Conservation (phyloP, 768 basidiomycete genomes). For the Saitozyma sp. region DNA sequence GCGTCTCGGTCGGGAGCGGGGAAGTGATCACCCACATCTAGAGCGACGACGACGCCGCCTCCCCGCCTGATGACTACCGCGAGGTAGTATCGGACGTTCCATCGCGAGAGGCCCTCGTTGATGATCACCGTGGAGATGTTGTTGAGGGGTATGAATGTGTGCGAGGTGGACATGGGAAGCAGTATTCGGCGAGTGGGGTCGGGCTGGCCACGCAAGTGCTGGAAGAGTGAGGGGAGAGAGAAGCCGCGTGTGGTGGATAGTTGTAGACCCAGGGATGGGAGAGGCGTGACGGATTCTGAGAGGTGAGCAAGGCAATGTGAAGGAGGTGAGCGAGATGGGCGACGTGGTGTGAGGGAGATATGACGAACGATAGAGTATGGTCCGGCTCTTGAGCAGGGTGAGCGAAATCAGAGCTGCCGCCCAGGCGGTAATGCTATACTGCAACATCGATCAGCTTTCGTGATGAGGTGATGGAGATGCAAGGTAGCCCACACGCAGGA, state of each 20-base stretch:
- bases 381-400: too few species aligned
- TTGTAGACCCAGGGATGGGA: conserved; percentile 38
- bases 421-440: too few species aligned
- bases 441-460: too few species aligned
- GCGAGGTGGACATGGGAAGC: conserved; percentile 18
- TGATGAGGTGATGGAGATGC: too few species aligned
- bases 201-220: not conserved
- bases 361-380: too few species aligned
- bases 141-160: conserved; percentile 36
- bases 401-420: too few species aligned
- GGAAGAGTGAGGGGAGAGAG: conserved; percentile 17
- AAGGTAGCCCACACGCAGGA: too few species aligned
- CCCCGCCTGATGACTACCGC: conserved; percentile 28
- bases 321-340: too few species aligned
- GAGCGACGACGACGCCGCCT: conserved; percentile 24
- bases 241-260: conserved; percentile 35
- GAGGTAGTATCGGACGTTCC: conserved; percentile 37
- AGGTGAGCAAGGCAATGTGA: conserved; percentile 1
- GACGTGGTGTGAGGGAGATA: too few species aligned
- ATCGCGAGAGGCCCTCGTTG: conserved; percentile 41
- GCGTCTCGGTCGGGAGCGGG: not conserved
- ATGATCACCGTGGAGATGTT: conserved; percentile 37
- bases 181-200: not conserved
- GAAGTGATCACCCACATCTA: conserved; percentile 26
- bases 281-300: conserved; percentile 38